Percentiles rank a stretch among this genome's conserved stretches.
These are phyloP conservation scores for Hymenoscyphus fraxineus DNA, from an alignment of 2,329 filamentous ascomycete genomes.

Conservation along the genomic window DNA sequence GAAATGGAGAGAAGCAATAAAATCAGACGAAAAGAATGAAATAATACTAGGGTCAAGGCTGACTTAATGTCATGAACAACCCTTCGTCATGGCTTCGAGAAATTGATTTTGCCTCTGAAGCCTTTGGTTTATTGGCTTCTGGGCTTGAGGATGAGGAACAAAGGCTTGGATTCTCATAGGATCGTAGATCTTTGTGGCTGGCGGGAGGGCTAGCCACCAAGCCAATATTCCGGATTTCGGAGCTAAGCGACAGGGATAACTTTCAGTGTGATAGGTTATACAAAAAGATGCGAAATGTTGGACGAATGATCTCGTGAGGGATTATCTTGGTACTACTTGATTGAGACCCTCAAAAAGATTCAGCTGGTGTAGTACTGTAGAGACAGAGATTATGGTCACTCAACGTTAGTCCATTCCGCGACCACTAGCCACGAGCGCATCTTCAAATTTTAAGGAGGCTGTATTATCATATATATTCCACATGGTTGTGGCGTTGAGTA, in stretches of 20 bases:
- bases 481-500: neutral
- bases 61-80: neutral
- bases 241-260: neutral
- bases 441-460: neutral
- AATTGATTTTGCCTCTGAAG: neutral
- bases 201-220: slow-evolving; percentile 5
- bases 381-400: neutral
- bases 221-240: slow-evolving; percentile 1
- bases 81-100: neutral
- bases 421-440: neutral
- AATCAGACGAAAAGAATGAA: neutral
- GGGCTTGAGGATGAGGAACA: neutral
- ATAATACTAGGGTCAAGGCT: neutral
- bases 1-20: neutral
- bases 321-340: neutral
- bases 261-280: neutral
- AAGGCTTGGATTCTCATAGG: slow-evolving; percentile 4
- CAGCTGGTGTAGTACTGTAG: neutral
- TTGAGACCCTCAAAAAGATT: neutral
- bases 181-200: slow-evolving; percentile 7
- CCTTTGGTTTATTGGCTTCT: neutral
- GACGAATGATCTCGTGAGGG: neutral
- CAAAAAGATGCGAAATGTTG: neutral
- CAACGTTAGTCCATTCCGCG: neutral
- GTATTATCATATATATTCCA: neutral